These are phyloP conservation scores for Xylariaceae sp. DNA, from an alignment of 2,329 filamentous ascomycete genomes.

Conservation along the genomic window DNA sequence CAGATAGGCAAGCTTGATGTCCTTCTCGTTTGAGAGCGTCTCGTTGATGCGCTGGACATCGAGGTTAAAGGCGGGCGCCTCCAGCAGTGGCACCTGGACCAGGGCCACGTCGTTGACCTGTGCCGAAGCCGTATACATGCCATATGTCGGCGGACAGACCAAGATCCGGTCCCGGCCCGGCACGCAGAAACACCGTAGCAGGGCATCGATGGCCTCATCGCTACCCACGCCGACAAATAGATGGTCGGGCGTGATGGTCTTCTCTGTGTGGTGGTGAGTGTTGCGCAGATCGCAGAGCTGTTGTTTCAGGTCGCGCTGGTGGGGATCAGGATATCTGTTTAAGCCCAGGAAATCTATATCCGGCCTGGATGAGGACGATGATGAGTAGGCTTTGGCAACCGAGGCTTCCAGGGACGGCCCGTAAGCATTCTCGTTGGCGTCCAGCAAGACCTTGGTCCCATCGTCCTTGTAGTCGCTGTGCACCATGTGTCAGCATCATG, in stretches of 20 bases:
- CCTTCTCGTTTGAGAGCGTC: constrained; percentile 48
- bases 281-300: constrained; percentile 82
- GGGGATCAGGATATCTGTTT: constrained; percentile 93
- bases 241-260: constrained; percentile 68
- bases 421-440: constrained; percentile 96
- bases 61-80: constrained; percentile 64
- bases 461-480: constrained; percentile 99
- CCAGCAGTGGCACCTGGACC: constrained; percentile 75
- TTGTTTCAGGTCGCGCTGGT: constrained; percentile 82
- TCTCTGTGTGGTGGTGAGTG: constrained; percentile 69
- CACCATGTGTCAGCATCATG: constrained; percentile 23
- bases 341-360: constrained; percentile 72
- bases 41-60: constrained; percentile 62
- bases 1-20: constrained; percentile 84
- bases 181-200: constrained; percentile 86
- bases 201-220: constrained; percentile 92
- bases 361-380: constrained; percentile 29
- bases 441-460: constrained; percentile 88
- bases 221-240: constrained; percentile 93
- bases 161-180: constrained; percentile 85
- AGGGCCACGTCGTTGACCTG: constrained; percentile 88
- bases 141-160: constrained; percentile 93
- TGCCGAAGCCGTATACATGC: constrained; percentile 94
- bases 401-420: constrained; percentile 65
- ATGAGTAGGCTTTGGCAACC: constrained; percentile 36